A percentile compares a stretch with the other conserved stretches of the same genome.
Evolutionary conservation across 2,329 filamentous ascomycete genomes (phyloP).

Genomic region (Cladophialophora immunda): DNA sequence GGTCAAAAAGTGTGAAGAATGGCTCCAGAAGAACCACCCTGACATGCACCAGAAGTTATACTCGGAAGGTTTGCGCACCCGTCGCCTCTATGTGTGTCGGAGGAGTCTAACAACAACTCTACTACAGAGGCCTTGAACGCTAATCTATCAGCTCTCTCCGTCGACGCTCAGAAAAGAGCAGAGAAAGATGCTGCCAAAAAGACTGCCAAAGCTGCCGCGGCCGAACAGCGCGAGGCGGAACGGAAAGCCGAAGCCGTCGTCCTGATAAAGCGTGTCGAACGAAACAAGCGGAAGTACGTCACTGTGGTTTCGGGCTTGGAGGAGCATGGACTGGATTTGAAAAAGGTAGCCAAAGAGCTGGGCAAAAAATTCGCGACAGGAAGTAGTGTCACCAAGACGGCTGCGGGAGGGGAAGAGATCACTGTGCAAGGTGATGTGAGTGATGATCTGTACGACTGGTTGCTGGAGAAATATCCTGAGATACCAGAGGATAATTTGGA

Average conservation of each 20-base stretch:
- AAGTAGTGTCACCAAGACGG: constrained; percentile 86
- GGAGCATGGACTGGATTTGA: constrained; percentile 88
- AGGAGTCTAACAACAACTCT: constrained; percentile 12
- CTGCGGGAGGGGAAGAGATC: constrained; percentile 90
- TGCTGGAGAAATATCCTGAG: constrained; percentile 82
- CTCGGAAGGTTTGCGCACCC: constrained; percentile 73
- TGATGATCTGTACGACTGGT: constrained; percentile 90
- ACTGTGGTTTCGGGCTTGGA: constrained; percentile 92
- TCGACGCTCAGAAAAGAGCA: constrained; percentile 92
- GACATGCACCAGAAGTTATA: constrained; percentile 81
- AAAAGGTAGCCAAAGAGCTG: constrained; percentile 95
- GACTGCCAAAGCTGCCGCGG: constrained; percentile 88
- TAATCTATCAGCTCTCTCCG: constrained; percentile 82
- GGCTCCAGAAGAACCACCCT: constrained; percentile 80
- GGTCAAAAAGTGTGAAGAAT: constrained; percentile 95
- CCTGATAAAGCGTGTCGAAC: constrained; percentile 94
- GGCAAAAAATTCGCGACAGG: constrained; percentile 99
- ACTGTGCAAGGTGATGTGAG: constrained; percentile 97
- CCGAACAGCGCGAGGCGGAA: constrained; percentile 82
- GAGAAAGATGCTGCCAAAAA: constrained; percentile 98
- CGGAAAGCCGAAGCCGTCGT: constrained; percentile 83
- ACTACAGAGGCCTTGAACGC: constrained; percentile 77
- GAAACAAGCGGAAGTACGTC: constrained; percentile 97
- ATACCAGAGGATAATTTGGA: constrained; percentile 97
- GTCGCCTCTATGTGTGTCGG: constrained; percentile 10